phyloP scores from a whole-genome alignment of 805 yeast genomes.

The Kuraishia molischiana region DNA sequence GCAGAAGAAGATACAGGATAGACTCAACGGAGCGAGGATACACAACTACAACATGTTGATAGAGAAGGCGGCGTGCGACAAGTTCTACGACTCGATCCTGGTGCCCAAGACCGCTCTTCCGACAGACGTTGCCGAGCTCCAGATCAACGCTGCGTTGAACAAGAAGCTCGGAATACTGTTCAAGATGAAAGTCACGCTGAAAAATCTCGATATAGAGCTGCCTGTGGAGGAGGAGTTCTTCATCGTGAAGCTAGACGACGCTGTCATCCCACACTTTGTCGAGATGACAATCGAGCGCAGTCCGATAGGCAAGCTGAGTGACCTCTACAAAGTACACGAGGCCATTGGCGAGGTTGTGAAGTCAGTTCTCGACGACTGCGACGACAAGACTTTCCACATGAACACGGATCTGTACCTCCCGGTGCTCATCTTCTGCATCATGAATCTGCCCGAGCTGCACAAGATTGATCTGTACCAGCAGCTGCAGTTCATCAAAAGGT shows the following conservation, averaged over 20 bases:
- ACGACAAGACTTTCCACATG: conserved; percentile 5
- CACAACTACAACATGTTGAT: conserved; percentile 17
- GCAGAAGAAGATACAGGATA: conserved; percentile 2
- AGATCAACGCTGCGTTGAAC: conserved; percentile 15
- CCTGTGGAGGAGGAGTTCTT: conserved; percentile 15
- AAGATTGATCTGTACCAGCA: conserved; percentile 20
- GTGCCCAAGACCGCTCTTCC: conserved; percentile 18
- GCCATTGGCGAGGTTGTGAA: conserved; percentile 15
- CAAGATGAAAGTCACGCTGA: conserved; percentile 13
- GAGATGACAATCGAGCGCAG: conserved; percentile 20
- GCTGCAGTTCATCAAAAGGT: conserved; percentile 21
- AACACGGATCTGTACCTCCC: conserved; percentile 26
- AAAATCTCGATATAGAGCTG: conserved; percentile 19
- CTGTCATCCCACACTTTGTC: conserved; percentile 19
- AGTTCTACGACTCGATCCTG: conserved; percentile 21
- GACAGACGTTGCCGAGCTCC: conserved; percentile 19
- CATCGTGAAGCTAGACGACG: conserved; percentile 10
- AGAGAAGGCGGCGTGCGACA: conserved; percentile 22
- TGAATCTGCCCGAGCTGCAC: conserved; percentile 18
- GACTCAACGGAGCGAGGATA: conserved; percentile 8
- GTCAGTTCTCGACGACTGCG: conserved; percentile 6
- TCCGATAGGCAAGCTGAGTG: conserved; percentile 23
- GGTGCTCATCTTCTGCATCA: conserved; percentile 20
- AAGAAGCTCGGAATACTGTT: conserved; percentile 16
- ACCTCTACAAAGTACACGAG: conserved; percentile 18